Evolutionary conservation across 139 green algal species (phyloP).

Genomic region (Tetradesmus lagerheimii): DNA sequence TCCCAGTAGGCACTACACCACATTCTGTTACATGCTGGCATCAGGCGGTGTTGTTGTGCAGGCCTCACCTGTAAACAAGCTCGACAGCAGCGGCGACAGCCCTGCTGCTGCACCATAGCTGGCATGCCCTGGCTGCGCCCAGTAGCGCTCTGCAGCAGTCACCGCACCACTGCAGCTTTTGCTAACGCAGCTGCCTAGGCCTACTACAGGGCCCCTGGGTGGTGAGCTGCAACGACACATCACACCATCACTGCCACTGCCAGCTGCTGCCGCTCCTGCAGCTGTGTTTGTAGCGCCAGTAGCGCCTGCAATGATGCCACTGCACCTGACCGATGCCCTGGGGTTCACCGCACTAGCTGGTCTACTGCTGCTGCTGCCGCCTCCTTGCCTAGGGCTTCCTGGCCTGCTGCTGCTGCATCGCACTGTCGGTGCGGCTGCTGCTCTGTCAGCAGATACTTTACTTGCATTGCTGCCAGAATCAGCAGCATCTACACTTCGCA

Average conservation of each 20-base stretch:
- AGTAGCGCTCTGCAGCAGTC: constrained; percentile 11
- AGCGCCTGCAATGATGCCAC: not conserved
- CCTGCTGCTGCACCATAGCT: not conserved
- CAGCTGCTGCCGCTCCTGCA: not conserved
- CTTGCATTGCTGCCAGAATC: not conserved
- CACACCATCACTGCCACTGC: not conserved
- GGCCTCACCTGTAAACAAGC: constrained; percentile 13
- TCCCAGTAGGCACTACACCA: no score
- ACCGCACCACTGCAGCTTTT: not conserved
- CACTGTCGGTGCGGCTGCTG: not conserved
- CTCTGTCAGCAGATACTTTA: not conserved
- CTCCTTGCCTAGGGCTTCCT: not conserved
- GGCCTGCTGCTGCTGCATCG: not conserved
- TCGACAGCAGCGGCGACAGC: constrained; percentile 1
- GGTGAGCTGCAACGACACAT: not conserved
- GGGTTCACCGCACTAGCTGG: not conserved
- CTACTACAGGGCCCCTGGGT: not conserved
- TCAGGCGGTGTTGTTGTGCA: not conserved
- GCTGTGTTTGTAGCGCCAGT: not conserved
- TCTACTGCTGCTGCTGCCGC: not conserved
- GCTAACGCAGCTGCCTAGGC: not conserved
- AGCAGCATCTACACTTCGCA: not conserved
- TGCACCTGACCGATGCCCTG: not conserved
- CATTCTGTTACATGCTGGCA: no score
- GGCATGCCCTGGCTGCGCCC: not conserved